A percentile compares a stretch with the other conserved stretches of the same genome.
These are phyloP conservation scores for Aspergillus ochraceoroseus DNA, from an alignment of 2,329 filamentous ascomycete genomes.

Conservation along the genomic window DNA sequence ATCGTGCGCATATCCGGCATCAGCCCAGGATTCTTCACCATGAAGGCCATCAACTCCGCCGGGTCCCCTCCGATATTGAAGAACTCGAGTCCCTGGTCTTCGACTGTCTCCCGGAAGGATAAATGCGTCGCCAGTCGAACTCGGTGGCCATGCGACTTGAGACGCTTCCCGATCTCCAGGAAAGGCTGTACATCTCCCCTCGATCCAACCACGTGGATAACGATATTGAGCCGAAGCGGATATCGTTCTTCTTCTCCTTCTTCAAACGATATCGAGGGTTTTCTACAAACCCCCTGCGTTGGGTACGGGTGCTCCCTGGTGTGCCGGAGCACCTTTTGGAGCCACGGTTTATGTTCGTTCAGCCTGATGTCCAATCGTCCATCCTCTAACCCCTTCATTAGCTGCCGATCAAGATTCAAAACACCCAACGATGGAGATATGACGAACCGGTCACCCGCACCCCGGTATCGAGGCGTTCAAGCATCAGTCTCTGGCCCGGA, in stretches of 20 bases:
- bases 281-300: not conserved
- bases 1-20: constrained; percentile 77
- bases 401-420: too few species aligned
- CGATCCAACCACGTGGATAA: constrained; percentile 70
- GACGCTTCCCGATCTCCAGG: constrained; percentile 61
- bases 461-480: constrained; percentile 16
- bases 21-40: constrained; percentile 82
- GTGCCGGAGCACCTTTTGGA: constrained; percentile 61
- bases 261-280: constrained; percentile 1
- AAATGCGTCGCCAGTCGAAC: constrained; percentile 69
- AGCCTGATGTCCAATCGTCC: constrained; percentile 77
- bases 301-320: constrained; percentile 29
- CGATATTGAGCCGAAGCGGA: constrained; percentile 51
- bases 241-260: constrained; percentile 9
- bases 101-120: constrained; percentile 63
- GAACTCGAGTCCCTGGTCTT: constrained; percentile 68
- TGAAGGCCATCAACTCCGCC: constrained; percentile 75
- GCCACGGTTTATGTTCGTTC: constrained; percentile 61
- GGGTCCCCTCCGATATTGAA: constrained; percentile 73
- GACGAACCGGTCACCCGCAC: constrained; percentile 21
- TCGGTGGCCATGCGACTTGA: constrained; percentile 65
- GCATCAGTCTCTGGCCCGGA: not conserved
- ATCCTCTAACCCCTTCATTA: constrained; percentile 51
- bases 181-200: constrained; percentile 74
- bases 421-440: not conserved